phyloP scores from a whole-genome alignment of 495 filamentous ascomycete genomes.

The Sporormia fimetaria region DNA sequence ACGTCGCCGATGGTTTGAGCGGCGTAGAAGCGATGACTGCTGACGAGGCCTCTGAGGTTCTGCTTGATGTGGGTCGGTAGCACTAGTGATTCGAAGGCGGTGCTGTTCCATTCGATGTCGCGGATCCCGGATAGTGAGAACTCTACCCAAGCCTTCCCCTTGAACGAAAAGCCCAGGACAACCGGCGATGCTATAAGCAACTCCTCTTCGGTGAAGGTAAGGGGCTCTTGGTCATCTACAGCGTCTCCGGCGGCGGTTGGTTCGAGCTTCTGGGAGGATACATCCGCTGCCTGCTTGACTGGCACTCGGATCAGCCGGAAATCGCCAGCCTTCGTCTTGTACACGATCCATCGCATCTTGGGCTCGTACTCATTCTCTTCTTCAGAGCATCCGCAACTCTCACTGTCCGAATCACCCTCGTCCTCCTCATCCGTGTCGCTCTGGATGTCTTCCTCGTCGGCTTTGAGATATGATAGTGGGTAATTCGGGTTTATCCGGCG shows the following conservation, averaged over 20 bases:
- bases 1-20: constrained; percentile 76
- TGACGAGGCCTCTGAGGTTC: constrained; percentile 69
- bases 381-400: constrained; percentile 31
- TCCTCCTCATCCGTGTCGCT: constrained; percentile 42
- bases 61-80: constrained; percentile 64
- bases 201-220: constrained; percentile 71
- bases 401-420: constrained; percentile 28
- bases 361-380: constrained; percentile 46
- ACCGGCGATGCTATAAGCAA: constrained; percentile 83
- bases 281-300: constrained; percentile 51
- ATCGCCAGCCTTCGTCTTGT: constrained; percentile 52
- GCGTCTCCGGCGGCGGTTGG: constrained; percentile 38
- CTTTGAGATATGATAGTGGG: constrained; percentile 64
- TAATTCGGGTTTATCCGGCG: constrained; percentile 85
- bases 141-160: constrained; percentile 84
- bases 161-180: constrained; percentile 85
- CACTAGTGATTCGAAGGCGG: constrained; percentile 70
- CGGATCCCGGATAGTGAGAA: constrained; percentile 74
- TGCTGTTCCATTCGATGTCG: constrained; percentile 71
- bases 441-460: constrained; percentile 62
- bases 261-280: constrained; percentile 55
- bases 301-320: constrained; percentile 49
- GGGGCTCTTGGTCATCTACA: constrained; percentile 33
- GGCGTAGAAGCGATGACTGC: constrained; percentile 70
- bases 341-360: too few species aligned